Conservation (phyloP, 139 green algal genomes). For the Picochlorum sp. region DNA sequence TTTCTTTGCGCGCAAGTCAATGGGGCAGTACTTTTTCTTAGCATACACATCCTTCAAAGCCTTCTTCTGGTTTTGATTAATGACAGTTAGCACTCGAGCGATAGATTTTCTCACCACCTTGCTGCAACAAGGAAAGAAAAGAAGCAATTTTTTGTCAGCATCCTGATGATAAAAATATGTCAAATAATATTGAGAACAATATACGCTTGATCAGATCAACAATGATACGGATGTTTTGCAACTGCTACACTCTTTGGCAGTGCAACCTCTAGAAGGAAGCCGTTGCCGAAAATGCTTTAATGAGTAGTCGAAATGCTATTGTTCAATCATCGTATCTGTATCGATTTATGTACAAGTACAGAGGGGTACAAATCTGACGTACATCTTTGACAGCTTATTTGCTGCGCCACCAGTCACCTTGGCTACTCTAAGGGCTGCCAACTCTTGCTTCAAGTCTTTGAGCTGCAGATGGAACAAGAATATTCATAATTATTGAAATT, state of each 20-base stretch:
- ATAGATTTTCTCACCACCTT: constrained; percentile 96
- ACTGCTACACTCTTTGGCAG: no score
- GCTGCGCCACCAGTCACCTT: constrained; percentile 98
- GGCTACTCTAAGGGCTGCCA: constrained; percentile 86
- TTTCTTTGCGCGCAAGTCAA: constrained; percentile 95
- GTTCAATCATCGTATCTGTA: background rate
- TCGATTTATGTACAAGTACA: constrained; percentile 31
- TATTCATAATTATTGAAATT: background rate
- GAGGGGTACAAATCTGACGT: no score
- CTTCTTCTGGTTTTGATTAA: constrained; percentile 80
- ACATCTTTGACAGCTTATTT: constrained; percentile 99
- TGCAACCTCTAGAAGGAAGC: no score
- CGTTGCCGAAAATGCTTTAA: no score
- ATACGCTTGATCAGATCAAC: no score
- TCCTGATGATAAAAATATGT: no score
- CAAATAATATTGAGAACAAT: no score
- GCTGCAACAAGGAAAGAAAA: no score
- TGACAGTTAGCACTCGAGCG: constrained; percentile 90
- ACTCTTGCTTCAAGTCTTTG: constrained; percentile 95
- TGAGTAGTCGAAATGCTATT: no score
- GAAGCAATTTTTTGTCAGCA: no score
- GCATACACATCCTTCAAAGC: constrained; percentile 66
- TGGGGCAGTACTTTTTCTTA: constrained; percentile 83
- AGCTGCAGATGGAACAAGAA: constrained; percentile 50
- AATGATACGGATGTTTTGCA: no score